Conservation (phyloP, 257 asterid species). For the Nicotiana undulata region DNA sequence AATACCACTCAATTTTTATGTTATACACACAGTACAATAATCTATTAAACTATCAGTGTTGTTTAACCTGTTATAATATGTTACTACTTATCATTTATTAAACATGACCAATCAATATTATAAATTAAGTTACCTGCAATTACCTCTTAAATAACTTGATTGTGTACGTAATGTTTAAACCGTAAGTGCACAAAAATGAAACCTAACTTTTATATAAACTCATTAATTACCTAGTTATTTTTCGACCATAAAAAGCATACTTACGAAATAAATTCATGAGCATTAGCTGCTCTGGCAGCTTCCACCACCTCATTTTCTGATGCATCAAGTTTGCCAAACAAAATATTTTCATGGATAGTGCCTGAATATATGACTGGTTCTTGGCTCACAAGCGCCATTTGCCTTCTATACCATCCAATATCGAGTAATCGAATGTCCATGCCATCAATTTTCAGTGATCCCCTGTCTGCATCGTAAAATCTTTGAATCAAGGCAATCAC, state of each 20-base stretch:
- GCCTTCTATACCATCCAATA: conserved; percentile 55
- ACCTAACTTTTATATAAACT: too few relatives aligned
- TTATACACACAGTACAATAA: too few relatives aligned
- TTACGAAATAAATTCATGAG: conserved; percentile 83
- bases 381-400: conserved; percentile 77
- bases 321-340: conserved; percentile 56
- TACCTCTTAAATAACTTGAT: too few relatives aligned
- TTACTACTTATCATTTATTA: too few relatives aligned
- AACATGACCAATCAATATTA: too few relatives aligned
- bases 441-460: conserved; percentile 54
- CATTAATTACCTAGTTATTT: neutral
- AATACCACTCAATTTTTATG: too few relatives aligned
- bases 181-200: too few relatives aligned
- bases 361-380: conserved; percentile 81
- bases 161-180: too few relatives aligned
- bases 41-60: too few relatives aligned
- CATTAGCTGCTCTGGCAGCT: conserved; percentile 77
- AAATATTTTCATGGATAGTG: conserved; percentile 57
- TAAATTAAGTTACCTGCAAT: too few relatives aligned
- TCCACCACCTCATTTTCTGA: conserved; percentile 55
- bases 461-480: conserved; percentile 56
- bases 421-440: conserved; percentile 53
- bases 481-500: conserved; percentile 65
- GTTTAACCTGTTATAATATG: too few relatives aligned
- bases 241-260: neutral